Evolutionary conservation across 768 basidiomycete genomes (phyloP), one percentile per base, ranked within the genome.

Genomic region (Psilocybe sp.): DNA sequence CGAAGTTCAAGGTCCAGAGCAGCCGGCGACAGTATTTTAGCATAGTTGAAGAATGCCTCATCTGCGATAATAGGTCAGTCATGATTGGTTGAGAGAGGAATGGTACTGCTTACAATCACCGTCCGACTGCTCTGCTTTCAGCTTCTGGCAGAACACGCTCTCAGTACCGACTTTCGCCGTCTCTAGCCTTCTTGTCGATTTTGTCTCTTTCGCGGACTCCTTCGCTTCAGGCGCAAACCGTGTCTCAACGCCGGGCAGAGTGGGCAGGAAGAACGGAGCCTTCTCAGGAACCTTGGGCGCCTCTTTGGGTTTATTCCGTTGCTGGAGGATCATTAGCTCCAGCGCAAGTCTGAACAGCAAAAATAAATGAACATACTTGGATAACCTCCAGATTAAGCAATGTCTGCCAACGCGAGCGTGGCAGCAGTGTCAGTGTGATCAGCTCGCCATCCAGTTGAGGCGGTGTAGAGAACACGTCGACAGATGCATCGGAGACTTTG

Each of bases 241-340:
- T 14, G 83, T 77, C 50, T 95, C 92, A 10, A 93, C 80, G 10
- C 94, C 96, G 4, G 89, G 87, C 10, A 98, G 69, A 1, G 94
- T 92, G 16, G 96, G 97, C 13, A 99, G 73, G 76, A 98, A 99
- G 76, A 99, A 99, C 0, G 97, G 97, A 1, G 94, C 96, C 52
- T 92, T 81, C 69, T 98, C 96, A 11, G 92, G 92, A 19, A 87
- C 89, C 68, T 98, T 98, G 6, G 94, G 93, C 0, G 94, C 82
- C 55, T 97, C 95, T 67, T 89, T 93, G 11, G 97, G 94, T 74
- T 95, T 97, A 66, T 98, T 98, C 47, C 97, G 85, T 79, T 89
- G 87, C 88, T 96, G 52, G 37, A 40, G n/a, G 14, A 15, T 40
- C 10, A 46, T 40, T 9, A 42, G 44, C 13, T 38, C 35, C 35